A percentile compares a stretch with the other conserved stretches of the same genome.
phyloP scores from a whole-genome alignment of 1,284 basidiomycete genomes.

The Apiotrichum gracile region DNA sequence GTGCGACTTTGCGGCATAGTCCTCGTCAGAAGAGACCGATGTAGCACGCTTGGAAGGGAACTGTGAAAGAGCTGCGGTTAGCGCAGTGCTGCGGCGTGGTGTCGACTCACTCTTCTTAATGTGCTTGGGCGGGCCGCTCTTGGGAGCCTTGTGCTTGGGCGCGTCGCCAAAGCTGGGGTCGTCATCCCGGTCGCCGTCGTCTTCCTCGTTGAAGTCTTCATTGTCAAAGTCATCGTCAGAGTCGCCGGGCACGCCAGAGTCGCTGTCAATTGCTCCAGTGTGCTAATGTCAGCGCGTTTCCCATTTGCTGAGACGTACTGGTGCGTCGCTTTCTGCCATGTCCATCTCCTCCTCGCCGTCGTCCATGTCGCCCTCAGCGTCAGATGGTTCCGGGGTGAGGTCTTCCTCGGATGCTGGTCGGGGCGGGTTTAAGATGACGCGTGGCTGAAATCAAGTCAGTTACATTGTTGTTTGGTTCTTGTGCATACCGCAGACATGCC shows the following conservation, averaged over 20 bases:
- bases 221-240: slow-evolving; percentile 26
- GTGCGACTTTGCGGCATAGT: slow-evolving; percentile 77
- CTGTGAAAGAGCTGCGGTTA: slow-evolving; percentile 14
- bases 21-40: slow-evolving; percentile 62
- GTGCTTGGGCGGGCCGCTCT: slow-evolving; percentile 9
- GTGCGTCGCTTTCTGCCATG: slow-evolving; percentile 11
- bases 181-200: slow-evolving; percentile 29
- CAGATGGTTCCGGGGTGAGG: slow-evolving; percentile 17
- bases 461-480: background rate
- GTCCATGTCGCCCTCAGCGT: slow-evolving; percentile 23
- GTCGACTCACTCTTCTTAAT: slow-evolving; percentile 14
- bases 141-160: slow-evolving; percentile 21
- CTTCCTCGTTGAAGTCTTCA: slow-evolving; percentile 24
- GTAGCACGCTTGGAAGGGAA: slow-evolving; percentile 22
- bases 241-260: slow-evolving; percentile 14
- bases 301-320: background rate
- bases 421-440: slow-evolving; percentile 14
- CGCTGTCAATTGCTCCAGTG: slow-evolving; percentile 7
- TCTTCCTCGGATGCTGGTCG: slow-evolving; percentile 12
- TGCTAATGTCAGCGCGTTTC: background rate
- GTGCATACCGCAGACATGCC: background rate
- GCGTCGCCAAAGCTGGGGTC: slow-evolving; percentile 35
- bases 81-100: background rate
- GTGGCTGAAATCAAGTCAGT: background rate
- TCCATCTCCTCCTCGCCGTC: slow-evolving; percentile 31